Conservation (phyloP, 129 eudicot species). For the Centella asiatica region DNA sequence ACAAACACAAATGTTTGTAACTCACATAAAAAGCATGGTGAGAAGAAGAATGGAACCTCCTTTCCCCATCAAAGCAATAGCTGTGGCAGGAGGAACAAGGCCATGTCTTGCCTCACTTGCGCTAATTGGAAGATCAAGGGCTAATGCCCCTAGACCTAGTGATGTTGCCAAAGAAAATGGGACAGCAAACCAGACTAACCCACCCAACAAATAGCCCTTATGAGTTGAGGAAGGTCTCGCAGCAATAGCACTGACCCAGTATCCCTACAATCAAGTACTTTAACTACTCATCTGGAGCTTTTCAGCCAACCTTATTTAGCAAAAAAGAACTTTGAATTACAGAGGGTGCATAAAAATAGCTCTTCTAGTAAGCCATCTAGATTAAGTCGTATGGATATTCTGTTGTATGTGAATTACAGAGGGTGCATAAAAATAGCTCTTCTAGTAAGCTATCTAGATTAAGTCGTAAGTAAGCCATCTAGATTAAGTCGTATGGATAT, state of each 20-base stretch:
- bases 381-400: background rate
- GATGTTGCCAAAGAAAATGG: slow-evolving; percentile 93
- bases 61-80: slow-evolving; percentile 95
- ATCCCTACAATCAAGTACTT: slow-evolving; percentile 45
- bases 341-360: background rate
- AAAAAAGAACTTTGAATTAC: no score
- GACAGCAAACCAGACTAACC: slow-evolving; percentile 95
- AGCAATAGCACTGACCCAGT: slow-evolving; percentile 99
- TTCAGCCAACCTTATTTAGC: background rate
- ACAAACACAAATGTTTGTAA: background rate
- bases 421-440: background rate
- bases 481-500: background rate
- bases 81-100: slow-evolving; percentile 96
- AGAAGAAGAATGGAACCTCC: slow-evolving; percentile 93
- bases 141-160: slow-evolving; percentile 88
- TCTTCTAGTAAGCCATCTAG: background rate
- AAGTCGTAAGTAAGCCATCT: background rate
- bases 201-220: slow-evolving; percentile 93
- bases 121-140: slow-evolving; percentile 83
- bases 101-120: slow-evolving; percentile 89
- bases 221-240: slow-evolving; percentile 98
- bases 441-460: background rate
- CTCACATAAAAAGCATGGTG: slow-evolving; percentile 97
- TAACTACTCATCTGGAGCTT: background rate
- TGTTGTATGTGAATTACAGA: background rate